A percentile compares a stretch with the other conserved stretches of the same genome.
Conservation (phyloP, 257 asterid species). For the Lycium ferocissimum region DNA sequence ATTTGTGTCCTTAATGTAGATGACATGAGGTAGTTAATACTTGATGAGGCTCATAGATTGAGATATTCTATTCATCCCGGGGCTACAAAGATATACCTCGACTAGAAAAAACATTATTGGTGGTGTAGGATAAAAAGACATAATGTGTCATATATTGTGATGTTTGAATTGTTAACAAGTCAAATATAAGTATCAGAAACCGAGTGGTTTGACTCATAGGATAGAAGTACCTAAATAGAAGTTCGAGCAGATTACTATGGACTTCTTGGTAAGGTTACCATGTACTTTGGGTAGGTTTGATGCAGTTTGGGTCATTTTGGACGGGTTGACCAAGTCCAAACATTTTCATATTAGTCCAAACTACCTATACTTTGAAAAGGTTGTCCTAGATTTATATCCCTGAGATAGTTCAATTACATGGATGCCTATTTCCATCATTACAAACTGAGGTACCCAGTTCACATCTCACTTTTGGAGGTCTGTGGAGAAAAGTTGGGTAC, state of each 20-base stretch:
- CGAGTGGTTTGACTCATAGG: not conserved
- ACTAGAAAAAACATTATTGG: too few relatives aligned
- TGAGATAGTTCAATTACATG: not conserved
- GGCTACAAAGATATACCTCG: too few relatives aligned
- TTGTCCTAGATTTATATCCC: not conserved
- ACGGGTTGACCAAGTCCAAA: not conserved
- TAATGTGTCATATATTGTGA: not conserved
- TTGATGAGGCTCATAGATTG: too few relatives aligned
- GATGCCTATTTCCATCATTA: too few relatives aligned
- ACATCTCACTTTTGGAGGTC: too few relatives aligned
- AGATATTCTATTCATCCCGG: too few relatives aligned
- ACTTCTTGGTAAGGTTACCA: not conserved
- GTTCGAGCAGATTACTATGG: not conserved
- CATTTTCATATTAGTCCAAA: not conserved
- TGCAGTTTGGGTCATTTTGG: not conserved
- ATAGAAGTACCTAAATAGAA: not conserved
- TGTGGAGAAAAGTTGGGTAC: too few relatives aligned
- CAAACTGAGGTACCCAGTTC: too few relatives aligned
- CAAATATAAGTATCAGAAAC: not conserved
- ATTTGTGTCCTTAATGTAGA: not conserved
- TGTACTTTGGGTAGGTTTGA: not conserved
- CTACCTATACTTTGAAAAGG: not conserved
- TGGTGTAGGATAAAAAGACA: not conserved
- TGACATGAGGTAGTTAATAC: too few relatives aligned
- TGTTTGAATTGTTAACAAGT: not conserved